Conservation (phyloP, 176 grass and related monocot genomes). For the Cocos nucifera region DNA sequence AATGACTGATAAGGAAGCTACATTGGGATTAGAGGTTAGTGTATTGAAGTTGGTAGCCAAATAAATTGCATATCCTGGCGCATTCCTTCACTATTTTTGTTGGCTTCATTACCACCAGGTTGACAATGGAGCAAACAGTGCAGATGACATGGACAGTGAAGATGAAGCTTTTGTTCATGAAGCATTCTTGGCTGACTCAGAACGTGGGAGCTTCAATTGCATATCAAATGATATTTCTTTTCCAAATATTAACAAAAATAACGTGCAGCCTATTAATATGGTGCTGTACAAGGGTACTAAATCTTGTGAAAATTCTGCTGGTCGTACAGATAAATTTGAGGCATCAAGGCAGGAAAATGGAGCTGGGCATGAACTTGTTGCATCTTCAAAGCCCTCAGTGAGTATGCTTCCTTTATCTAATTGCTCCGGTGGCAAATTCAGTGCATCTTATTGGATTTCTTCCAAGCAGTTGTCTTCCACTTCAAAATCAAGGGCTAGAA, state of each 20-base stretch:
- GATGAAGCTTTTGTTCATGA: slow-evolving; percentile 93
- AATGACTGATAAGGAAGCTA: slow-evolving; percentile 23
- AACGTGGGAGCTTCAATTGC: slow-evolving; percentile 32
- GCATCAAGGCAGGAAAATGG: slow-evolving; percentile 29
- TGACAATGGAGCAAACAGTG: slow-evolving; percentile 41
- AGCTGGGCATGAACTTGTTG: slow-evolving; percentile 11
- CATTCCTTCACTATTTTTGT: not conserved
- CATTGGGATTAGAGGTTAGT: slow-evolving; percentile 51
- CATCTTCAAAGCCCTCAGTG: slow-evolving; percentile 23
- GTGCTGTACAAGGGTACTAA: slow-evolving; percentile 17
- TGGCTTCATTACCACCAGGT: slow-evolving; percentile 26
- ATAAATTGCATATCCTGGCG: not conserved
- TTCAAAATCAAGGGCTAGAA: slow-evolving; percentile 10
- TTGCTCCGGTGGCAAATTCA: slow-evolving; percentile 16
- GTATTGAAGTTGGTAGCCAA: not conserved
- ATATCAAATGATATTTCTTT: slow-evolving; percentile 25
- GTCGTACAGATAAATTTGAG: slow-evolving; percentile 23
- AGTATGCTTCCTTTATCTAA: slow-evolving; percentile 1
- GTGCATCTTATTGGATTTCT: slow-evolving; percentile 26
- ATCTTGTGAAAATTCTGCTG: slow-evolving; percentile 28
- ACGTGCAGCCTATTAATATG: slow-evolving; percentile 8
- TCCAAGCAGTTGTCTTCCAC: slow-evolving; percentile 17
- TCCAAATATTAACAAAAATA: slow-evolving; percentile 23
- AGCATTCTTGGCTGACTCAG: slow-evolving; percentile 78
- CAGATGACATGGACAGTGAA: slow-evolving; percentile 30